A percentile compares a stretch with the other conserved stretches of the same genome.
Conservation (phyloP, 2,329 filamentous ascomycete genomes). For the Mycosphaerella sp. region DNA sequence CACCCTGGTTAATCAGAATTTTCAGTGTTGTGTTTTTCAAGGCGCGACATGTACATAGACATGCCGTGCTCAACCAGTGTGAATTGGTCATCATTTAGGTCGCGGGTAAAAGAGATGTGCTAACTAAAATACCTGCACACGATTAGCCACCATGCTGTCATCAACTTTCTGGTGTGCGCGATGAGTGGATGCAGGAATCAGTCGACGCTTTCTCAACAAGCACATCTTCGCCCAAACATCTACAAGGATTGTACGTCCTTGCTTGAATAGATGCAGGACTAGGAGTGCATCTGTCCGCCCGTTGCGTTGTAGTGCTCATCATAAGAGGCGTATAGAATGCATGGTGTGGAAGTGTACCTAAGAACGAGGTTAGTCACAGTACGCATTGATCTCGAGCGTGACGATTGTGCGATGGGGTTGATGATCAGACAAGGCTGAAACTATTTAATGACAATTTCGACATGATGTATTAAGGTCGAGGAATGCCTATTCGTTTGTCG, state of each 20-base stretch:
- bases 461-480: slow-evolving; percentile 59
- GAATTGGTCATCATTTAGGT: slow-evolving; percentile 59
- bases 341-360: slow-evolving; percentile 18
- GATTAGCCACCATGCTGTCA: slow-evolving; percentile 16
- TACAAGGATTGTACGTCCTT: slow-evolving; percentile 59
- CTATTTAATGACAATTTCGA: slow-evolving; percentile 55
- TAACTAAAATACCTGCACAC: slow-evolving; percentile 17
- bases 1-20: slow-evolving; percentile 50
- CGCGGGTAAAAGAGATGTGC: not conserved
- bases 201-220: slow-evolving; percentile 66
- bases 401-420: slow-evolving; percentile 20
- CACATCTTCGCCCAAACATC: slow-evolving; percentile 48
- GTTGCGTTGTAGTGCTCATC: slow-evolving; percentile 62
- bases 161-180: not conserved
- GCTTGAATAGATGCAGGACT: slow-evolving; percentile 47
- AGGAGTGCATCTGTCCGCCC: slow-evolving; percentile 60
- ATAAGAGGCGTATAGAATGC: slow-evolving; percentile 35
- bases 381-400: slow-evolving; percentile 9
- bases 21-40: slow-evolving; percentile 56
- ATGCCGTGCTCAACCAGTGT: slow-evolving; percentile 61
- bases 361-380: slow-evolving; percentile 30
- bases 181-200: slow-evolving; percentile 39
- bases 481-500: slow-evolving; percentile 58
- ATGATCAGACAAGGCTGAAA: slow-evolving; percentile 65
- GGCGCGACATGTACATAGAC: slow-evolving; percentile 43